Percentiles rank a stretch among this genome's conserved stretches.
Evolutionary conservation across 495 filamentous ascomycete genomes (phyloP).

Genomic region (Hypoxylon intermedium): DNA sequence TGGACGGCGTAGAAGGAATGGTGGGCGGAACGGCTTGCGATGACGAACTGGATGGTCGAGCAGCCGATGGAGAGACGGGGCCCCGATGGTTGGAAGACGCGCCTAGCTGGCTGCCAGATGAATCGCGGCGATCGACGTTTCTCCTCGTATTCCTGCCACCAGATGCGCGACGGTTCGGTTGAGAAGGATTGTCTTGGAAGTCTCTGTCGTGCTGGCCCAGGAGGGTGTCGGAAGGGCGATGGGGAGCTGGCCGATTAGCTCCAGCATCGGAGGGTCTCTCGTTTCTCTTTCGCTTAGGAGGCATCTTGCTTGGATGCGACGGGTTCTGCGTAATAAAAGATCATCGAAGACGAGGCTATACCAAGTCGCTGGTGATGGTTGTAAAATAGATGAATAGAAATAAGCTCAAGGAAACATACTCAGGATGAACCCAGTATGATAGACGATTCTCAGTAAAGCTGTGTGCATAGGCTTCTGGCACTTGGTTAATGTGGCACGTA

Average conservation of each 20-base stretch:
- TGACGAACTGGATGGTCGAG: constrained; percentile 54
- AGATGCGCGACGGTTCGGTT: constrained; percentile 45
- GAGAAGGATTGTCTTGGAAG: constrained; percentile 44
- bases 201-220: constrained; percentile 60
- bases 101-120: constrained; percentile 38
- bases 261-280: constrained; percentile 54
- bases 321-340: constrained; percentile 21
- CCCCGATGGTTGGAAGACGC: constrained; percentile 32
- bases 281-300: constrained; percentile 62
- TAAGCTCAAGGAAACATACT: constrained; percentile 20
- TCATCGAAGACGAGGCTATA: constrained; percentile 35
- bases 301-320: constrained; percentile 47
- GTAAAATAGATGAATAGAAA: constrained; percentile 1
- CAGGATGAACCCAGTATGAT: constrained; percentile 18
- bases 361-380: constrained; percentile 4
- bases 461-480: neutral
- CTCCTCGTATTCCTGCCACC: constrained; percentile 49
- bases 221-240: constrained; percentile 57
- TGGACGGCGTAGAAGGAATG: constrained; percentile 34
- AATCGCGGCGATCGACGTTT: constrained; percentile 53
- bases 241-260: constrained; percentile 57
- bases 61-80: constrained; percentile 49
- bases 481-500: constrained; percentile 6
- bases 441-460: neutral
- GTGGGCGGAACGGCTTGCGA: constrained; percentile 43